Percentiles rank a stretch among this genome's conserved stretches.
Conservation (phyloP, 805 yeast species). For the Brettanomyces anomalus region DNA sequence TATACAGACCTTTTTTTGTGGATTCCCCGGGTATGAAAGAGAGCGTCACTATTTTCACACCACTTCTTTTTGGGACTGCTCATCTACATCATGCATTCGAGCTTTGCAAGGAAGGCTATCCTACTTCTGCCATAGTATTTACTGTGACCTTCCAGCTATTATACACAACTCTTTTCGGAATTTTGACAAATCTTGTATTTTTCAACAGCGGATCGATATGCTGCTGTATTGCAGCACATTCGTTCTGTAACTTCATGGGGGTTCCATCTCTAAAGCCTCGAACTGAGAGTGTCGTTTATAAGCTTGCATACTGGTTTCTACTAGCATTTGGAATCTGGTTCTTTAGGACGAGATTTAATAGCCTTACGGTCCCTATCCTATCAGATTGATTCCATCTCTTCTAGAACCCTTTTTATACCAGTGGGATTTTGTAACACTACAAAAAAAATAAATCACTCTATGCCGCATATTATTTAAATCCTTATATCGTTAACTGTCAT, state of each 20-base stretch:
- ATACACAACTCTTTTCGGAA: slow-evolving; percentile 68
- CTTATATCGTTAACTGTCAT: too few species aligned
- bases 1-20: slow-evolving; percentile 6
- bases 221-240: slow-evolving; percentile 51
- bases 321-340: slow-evolving; percentile 34
- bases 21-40: not conserved
- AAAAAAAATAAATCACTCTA: too few species aligned
- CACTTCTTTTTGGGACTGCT: slow-evolving; percentile 66
- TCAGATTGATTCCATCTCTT: too few species aligned
- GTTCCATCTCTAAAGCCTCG: slow-evolving; percentile 36
- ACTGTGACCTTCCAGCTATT: slow-evolving; percentile 41
- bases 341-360: slow-evolving; percentile 25
- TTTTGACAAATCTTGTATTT: slow-evolving; percentile 49
- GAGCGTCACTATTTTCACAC: slow-evolving; percentile 33
- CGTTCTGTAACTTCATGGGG: slow-evolving; percentile 63
- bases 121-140: slow-evolving; percentile 25
- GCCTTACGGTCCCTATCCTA: slow-evolving; percentile 4
- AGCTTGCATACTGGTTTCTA: slow-evolving; percentile 28
- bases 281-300: slow-evolving; percentile 16
- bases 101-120: slow-evolving; percentile 22
- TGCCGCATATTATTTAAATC: too few species aligned
- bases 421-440: too few species aligned
- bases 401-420: too few species aligned
- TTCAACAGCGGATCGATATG: slow-evolving; percentile 45
- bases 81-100: slow-evolving; percentile 70